Conservation (phyloP, 1,284 basidiomycete genomes). For the Marasmius oreades region DNA sequence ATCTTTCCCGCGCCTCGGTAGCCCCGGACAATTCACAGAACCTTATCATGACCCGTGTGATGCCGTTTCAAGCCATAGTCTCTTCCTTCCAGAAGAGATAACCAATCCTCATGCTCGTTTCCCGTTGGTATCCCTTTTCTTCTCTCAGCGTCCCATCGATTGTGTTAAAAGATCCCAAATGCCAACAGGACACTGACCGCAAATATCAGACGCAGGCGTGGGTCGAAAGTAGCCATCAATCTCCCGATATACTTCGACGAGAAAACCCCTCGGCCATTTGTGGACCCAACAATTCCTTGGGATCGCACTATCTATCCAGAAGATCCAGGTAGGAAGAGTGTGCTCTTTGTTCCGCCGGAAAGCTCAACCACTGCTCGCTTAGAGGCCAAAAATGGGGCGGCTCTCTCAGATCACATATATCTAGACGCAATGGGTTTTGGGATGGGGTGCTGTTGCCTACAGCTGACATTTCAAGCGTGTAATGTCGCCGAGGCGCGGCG, state of each 20-base stretch:
- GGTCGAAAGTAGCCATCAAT: constrained; percentile 95
- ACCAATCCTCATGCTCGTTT: constrained; percentile 98
- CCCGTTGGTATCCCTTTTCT: constrained; percentile 61
- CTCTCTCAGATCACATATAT: constrained; percentile 90
- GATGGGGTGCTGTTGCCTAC: constrained; percentile 98
- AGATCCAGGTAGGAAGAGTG: constrained; percentile 58
- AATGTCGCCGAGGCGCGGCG: constrained; percentile 88
- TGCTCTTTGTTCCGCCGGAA: not conserved
- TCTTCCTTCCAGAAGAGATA: constrained; percentile 94
- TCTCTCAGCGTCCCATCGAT: not conserved
- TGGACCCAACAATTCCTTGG: constrained; percentile 89
- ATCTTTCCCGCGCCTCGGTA: constrained; percentile 92
- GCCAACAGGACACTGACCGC: constrained; percentile 83
- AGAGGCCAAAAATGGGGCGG: constrained; percentile 89
- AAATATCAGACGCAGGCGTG: constrained; percentile 89
- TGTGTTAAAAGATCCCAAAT: constrained; percentile 1
- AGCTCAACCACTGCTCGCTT: constrained; percentile 2
- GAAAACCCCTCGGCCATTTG: constrained; percentile 84
- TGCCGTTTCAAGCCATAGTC: constrained; percentile 82
- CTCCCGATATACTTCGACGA: constrained; percentile 91
- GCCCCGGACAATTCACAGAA: constrained; percentile 87
- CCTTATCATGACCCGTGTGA: constrained; percentile 75
- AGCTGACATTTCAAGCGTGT: constrained; percentile 97
- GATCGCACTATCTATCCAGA: constrained; percentile 77
- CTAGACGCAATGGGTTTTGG: constrained; percentile 99